A percentile compares a stretch with the other conserved stretches of the same genome.
These are phyloP conservation scores for Torulaspora quercuum DNA, from an alignment of 805 yeast genomes.

Conservation along the genomic window DNA sequence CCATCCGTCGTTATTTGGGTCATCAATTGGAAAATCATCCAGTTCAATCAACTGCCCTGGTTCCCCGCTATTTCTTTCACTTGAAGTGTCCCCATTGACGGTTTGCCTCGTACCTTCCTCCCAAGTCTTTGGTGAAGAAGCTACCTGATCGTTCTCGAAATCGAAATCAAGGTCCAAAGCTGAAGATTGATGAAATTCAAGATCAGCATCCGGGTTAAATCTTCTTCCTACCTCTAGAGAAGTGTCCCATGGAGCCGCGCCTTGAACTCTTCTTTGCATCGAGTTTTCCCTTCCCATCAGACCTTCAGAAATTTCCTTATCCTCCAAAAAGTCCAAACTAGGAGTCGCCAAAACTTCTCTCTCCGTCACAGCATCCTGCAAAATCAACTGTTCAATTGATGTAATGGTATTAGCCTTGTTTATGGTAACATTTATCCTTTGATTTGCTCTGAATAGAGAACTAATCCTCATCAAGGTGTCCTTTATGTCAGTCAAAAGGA, in stretches of 20 bases:
- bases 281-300: constrained; percentile 21
- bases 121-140: constrained; percentile 20
- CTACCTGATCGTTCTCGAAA: constrained; percentile 16
- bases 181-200: constrained; percentile 24
- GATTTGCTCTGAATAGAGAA: constrained; percentile 52
- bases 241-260: constrained; percentile 35
- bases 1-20: constrained; percentile 29
- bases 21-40: constrained; percentile 30
- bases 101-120: constrained; percentile 30
- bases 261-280: constrained; percentile 32
- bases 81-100: constrained; percentile 4
- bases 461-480: constrained; percentile 71
- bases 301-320: constrained; percentile 16
- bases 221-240: constrained; percentile 35
- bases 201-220: constrained; percentile 24
- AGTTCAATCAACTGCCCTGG: constrained; percentile 16
- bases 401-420: constrained; percentile 58
- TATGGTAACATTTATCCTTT: constrained; percentile 52
- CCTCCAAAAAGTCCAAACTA: constrained; percentile 42
- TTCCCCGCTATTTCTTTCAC: constrained; percentile 10
- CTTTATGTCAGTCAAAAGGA: constrained; percentile 75
- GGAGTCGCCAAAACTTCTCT: constrained; percentile 68
- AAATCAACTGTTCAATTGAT: constrained; percentile 54
- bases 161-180: constrained; percentile 37
- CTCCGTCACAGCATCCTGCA: constrained; percentile 77